Evolutionary conservation across 2,329 filamentous ascomycete species (phyloP), one percentile per base, ranked within the genome.

Genomic region (Fusarium buharicum): DNA sequence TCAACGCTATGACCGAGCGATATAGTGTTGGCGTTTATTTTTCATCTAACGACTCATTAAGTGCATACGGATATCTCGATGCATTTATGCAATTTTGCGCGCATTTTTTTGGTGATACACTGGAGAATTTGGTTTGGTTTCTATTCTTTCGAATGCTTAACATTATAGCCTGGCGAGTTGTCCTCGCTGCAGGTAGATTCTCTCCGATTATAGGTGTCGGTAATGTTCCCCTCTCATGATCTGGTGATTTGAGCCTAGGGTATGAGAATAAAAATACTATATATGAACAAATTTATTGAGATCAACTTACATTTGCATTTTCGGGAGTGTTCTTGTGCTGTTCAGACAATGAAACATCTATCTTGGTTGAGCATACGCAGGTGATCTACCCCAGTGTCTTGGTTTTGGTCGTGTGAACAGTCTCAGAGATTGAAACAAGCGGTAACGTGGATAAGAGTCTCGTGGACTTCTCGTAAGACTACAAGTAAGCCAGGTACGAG

Each of bases 41-140:
- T 46, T 30, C 20, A 53, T 51, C 44, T 57, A 43, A 57, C 55
- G 50, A 44, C 55, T 51, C 30, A 41, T 53, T 46, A 50, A 34
- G 52, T 53, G 53, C 41, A 49, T 30, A 38, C 50, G 43, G 33
- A 47, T 51, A 30, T 30, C 36, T 48, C 46, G 45, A 38, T 58
- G 48, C 48, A 44, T 50, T 46, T 28, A 27, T 60, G 31, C 41
- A 48, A 20, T 46, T 55, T 61, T 45, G 28, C 34, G 36, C 50
- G 40, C 50, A 66, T 53, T 59, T 55, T 59, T 55, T 53, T 37
- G 33, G 48, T 39, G 38, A 68, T 57, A 66, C 49, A 62, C 40
- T 50, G 18, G 46, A 36, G 37, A 57, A 50, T 62, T 53, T 31
- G 44, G 41, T 24, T 49, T 41, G 27, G 13, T 14, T 24, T 62